Evolutionary conservation across 2,329 filamentous ascomycete species (phyloP), one percentile per base, ranked within the genome.

Genomic region (Aureobasidium sp.): DNA sequence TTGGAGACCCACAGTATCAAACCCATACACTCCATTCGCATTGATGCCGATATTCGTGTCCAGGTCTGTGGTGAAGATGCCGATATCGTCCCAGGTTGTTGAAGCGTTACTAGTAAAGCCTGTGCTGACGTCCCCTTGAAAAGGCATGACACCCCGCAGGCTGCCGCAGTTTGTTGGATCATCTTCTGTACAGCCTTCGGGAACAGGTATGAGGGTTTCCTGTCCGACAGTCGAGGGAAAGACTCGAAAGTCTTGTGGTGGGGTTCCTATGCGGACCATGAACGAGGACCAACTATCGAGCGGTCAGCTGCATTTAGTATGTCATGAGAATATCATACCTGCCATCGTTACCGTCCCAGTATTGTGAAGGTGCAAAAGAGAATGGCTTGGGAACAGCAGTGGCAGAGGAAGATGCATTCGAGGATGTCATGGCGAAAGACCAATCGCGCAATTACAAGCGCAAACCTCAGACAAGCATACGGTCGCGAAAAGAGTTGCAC

Each of bases 21-120:
- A 65, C 6, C 70, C 70, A 50, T 66, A 72, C 1, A 62, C 34
- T 0, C 64, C 70, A 49, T 64, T 63, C 6, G 58, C 64, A 8
- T 37, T 56, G 45, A 64, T 59, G n/a, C 64, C 66, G 21, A 70
- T 51, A 11, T 58, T 54, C 6, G 55, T 51, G 49, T 60, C 57
- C 8, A 66, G 54, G 35, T 63, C 60, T 11, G 70, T 55, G 2
- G 57, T 57, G 55, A 67, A 71, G 25, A 63, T 55, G 17, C 68
- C 69, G 41, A 60, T 63, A 11, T 61, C 52, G 6, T 62, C 35
- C 66, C 67, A 71, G 8, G 65, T 66, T 7, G 53, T 60, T 21
- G 65, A 69, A 11, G 61, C 54, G 52, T 68, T 67, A 12, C 58
- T 60, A n/a, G 55, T 12, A 22, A 64, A 63, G 14, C 65, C 65